A percentile compares a stretch with the other conserved stretches of the same genome.
Conservation (phyloP, 805 yeast species). For the Middelhovenomyces tepae region DNA sequence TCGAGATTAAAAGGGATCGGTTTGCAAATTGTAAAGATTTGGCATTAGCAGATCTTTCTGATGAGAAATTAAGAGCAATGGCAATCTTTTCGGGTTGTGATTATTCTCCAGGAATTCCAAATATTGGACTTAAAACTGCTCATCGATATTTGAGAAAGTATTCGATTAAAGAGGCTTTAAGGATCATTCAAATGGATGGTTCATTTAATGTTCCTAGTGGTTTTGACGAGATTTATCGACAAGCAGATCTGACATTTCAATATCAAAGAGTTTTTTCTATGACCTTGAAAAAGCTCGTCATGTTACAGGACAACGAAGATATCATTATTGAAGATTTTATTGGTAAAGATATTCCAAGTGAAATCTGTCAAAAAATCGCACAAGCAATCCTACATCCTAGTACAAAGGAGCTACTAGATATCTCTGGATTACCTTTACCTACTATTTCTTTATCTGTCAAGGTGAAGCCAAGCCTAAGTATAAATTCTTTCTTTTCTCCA, state of each 20-base stretch:
- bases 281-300: slow-evolving; percentile 34
- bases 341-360: slow-evolving; percentile 29
- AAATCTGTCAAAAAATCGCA: slow-evolving; percentile 49
- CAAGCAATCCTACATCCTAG: slow-evolving; percentile 61
- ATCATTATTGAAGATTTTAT: slow-evolving; percentile 26
- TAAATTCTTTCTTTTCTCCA: background rate
- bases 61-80: slow-evolving; percentile 56
- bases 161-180: slow-evolving; percentile 45
- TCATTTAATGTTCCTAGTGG: slow-evolving; percentile 40
- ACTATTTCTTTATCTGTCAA: no score
- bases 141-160: slow-evolving; percentile 46
- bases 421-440: no score
- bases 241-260: slow-evolving; percentile 72
- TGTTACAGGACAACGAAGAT: slow-evolving; percentile 47
- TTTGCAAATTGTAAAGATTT: slow-evolving; percentile 41
- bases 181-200: slow-evolving; percentile 52
- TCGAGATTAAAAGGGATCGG: slow-evolving; percentile 54
- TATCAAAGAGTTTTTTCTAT: slow-evolving; percentile 86
- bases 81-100: slow-evolving; percentile 96
- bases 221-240: slow-evolving; percentile 50
- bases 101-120: slow-evolving; percentile 78
- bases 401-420: slow-evolving; percentile 37
- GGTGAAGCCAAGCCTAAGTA: no score
- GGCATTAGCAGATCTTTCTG: slow-evolving; percentile 42
- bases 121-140: slow-evolving; percentile 75